Evolutionary conservation across 768 basidiomycete species (phyloP), one percentile per base, ranked within the genome.

Genomic region (Lactifluus pinguis): DNA sequence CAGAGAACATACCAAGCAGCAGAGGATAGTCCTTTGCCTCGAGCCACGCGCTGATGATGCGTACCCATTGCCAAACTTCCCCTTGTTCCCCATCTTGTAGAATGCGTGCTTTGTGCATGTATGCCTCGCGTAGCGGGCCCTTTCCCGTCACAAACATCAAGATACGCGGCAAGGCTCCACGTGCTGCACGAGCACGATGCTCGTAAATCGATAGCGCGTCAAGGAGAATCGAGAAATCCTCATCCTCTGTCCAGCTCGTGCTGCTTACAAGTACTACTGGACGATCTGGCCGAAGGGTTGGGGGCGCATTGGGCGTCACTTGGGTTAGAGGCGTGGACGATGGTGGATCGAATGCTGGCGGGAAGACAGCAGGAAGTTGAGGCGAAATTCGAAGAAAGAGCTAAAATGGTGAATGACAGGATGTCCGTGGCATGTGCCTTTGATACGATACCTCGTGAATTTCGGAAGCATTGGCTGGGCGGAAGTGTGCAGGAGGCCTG

Each of bases 171-270:
- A 97, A 73, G 51, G 57, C 69, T 21, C 69, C 69, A 32, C 8
- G 42, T 49, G 58, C 29, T 36, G 42, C 36, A 21, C 68, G 66
- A 17, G 84, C 87, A 25, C 77, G 81, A 14, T 69, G 59, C 65
- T 98, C 86, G 70, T 97, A 98, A 15, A 73, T 45, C 14, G 74
- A 70, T 42, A 99, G 75, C 2, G 93, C 92, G 19, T 82, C 78
- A 21, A 98, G 72, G 17, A 99, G 82, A 54, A 97, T 81, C 9
- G 80, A 75, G 65, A 99, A 98, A 71, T 98, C 94, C 71, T 99
- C 97, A 68, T 99, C 97, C 6, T 92, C 83, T 1, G 97, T 98
- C 95, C 95, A 98, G 15, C 90, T 93, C 1, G 97, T 99, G 65
- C 92, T 91, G 25, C 90, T 92, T 30, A 99, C 85, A 17, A 98